These are phyloP conservation scores for Schizosaccharomyces octosporus DNA, from an alignment of 805 yeast genomes.

Conservation along the genomic window DNA sequence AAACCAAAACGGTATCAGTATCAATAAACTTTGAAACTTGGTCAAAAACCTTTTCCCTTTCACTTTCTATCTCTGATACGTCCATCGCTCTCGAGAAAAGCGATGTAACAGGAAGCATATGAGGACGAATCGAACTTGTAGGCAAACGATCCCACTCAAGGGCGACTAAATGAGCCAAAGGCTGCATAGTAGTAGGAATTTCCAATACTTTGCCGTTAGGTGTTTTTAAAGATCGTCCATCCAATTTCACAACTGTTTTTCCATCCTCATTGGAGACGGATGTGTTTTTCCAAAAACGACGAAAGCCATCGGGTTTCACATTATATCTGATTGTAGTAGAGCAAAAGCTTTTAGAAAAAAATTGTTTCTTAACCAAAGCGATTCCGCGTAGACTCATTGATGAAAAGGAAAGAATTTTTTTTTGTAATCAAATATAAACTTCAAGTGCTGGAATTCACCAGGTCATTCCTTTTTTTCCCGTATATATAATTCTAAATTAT, in stretches of 20 bases:
- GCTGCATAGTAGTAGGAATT: slow-evolving; percentile 31
- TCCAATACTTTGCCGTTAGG: slow-evolving; percentile 53
- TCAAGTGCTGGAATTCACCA: too few relatives aligned
- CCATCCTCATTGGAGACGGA: neutral
- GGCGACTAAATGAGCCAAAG: slow-evolving; percentile 48
- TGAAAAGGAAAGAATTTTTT: too few relatives aligned
- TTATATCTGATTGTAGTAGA: too few relatives aligned
- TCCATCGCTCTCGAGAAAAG: slow-evolving; percentile 72
- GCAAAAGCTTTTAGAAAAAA: too few relatives aligned
- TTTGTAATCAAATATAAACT: too few relatives aligned
- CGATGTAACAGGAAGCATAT: slow-evolving; percentile 68
- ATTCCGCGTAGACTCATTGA: too few relatives aligned
- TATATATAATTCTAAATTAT: too few relatives aligned
- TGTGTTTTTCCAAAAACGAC: neutral
- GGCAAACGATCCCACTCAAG: slow-evolving; percentile 75
- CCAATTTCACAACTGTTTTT: neutral
- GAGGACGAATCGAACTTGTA: slow-evolving; percentile 37
- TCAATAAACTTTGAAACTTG: slow-evolving; percentile 62
- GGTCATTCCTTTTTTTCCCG: too few relatives aligned
- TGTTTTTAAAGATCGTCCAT: slow-evolving; percentile 35
- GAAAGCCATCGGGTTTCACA: neutral
- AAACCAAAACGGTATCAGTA: slow-evolving; percentile 76
- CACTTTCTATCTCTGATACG: slow-evolving; percentile 18
- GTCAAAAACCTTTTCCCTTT: slow-evolving; percentile 25
- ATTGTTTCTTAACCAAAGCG: too few relatives aligned